A percentile compares a stretch with the other conserved stretches of the same genome.
Conservation (phyloP, 148 eudicot species). For the Rhododendron williamsianum region DNA sequence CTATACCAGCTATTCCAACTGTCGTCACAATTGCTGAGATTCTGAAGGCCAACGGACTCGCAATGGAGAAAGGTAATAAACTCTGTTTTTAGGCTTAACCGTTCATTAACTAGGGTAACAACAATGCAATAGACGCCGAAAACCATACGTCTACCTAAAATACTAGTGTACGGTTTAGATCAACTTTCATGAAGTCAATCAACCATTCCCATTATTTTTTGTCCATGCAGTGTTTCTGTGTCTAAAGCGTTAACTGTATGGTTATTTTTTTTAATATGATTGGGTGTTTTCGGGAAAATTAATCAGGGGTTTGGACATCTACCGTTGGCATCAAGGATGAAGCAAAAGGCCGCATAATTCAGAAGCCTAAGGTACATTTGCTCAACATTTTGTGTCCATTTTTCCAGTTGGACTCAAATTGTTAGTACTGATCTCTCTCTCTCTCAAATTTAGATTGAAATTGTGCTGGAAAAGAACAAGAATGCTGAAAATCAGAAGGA, state of each 20-base stretch:
- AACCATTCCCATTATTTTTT: background rate
- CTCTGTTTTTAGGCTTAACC: background rate
- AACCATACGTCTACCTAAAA: background rate
- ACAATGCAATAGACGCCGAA: background rate
- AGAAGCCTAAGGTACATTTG: conserved; percentile 28
- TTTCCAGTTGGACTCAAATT: background rate
- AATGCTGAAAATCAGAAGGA: background rate
- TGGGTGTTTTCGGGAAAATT: background rate
- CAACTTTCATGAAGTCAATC: background rate
- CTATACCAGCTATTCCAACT: conserved; percentile 45
- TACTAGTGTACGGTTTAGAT: background rate
- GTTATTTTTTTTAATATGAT: background rate
- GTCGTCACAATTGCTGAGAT: conserved; percentile 46
- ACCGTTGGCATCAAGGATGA: conserved; percentile 38
- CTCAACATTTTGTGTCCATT: background rate
- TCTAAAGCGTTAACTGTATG: background rate
- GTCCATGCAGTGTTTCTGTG: background rate
- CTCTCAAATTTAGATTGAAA: conserved; percentile 3
- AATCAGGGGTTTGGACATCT: conserved; percentile 35
- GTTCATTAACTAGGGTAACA: background rate
- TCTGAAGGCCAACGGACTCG: conserved; percentile 44
- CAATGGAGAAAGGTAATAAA: conserved; percentile 37
- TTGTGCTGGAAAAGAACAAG: conserved; percentile 9
- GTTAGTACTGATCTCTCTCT: background rate
- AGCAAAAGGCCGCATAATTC: conserved; percentile 25